Evolutionary conservation across 164 flowering plant species (phyloP).

Genomic region (Nelumbo lutea): DNA sequence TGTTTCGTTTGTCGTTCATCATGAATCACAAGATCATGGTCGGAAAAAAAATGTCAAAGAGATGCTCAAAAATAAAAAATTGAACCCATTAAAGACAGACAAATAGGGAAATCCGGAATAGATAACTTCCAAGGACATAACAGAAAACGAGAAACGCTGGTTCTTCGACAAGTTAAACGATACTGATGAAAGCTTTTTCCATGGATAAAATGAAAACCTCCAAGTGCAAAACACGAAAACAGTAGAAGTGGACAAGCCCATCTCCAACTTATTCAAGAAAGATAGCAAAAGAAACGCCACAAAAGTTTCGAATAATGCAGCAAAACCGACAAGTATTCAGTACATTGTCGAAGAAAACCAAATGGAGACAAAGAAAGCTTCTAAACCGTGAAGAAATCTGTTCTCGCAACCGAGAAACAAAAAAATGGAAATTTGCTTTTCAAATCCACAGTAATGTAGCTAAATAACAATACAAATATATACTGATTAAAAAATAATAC

Average conservation of each 20-base stretch:
- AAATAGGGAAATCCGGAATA: slow-evolving; percentile 11
- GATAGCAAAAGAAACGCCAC: not conserved
- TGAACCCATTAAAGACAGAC: slow-evolving; percentile 10
- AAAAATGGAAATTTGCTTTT: too few species aligned
- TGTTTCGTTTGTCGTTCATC: slow-evolving; percentile 15
- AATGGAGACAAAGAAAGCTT: not conserved
- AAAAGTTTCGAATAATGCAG: not conserved
- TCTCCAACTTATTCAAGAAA: not conserved
- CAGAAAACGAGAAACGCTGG: slow-evolving; percentile 20
- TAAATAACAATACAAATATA: not conserved
- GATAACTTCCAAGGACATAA: slow-evolving; percentile 15
- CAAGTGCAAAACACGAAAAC: not conserved
- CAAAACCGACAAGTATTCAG: not conserved
- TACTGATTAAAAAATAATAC: not conserved
- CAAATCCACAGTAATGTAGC: not conserved
- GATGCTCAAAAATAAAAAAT: not conserved
- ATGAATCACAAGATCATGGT: slow-evolving; percentile 9
- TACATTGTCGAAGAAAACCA: not conserved
- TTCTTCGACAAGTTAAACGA: slow-evolving; percentile 1
- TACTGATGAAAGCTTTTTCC: not conserved
- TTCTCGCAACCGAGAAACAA: not conserved
- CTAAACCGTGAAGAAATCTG: not conserved
- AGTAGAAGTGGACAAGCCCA: not conserved
- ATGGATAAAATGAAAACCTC: not conserved
- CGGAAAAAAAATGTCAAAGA: slow-evolving; percentile 1